Conservation (phyloP, 495 filamentous ascomycete genomes). For the Bombardia bombarda region DNA sequence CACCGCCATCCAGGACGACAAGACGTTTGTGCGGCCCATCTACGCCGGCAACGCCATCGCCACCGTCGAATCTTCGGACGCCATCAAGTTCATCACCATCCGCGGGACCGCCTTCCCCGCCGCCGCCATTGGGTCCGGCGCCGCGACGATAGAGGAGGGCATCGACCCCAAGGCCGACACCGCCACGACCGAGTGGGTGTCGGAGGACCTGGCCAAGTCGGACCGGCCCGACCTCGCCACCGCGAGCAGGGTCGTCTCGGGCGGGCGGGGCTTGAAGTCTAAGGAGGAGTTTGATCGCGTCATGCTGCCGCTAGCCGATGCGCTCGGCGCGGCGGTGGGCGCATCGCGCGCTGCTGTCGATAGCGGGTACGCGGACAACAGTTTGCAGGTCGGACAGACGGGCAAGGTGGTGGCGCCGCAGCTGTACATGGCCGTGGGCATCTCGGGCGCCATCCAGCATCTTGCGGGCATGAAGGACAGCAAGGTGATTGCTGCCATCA, state of each 20-base stretch:
- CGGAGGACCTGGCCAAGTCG: constrained; percentile 84
- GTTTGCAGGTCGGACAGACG: constrained; percentile 94
- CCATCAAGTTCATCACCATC: constrained; percentile 83
- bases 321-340: constrained; percentile 86
- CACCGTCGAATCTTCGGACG: constrained; percentile 86
- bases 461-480: constrained; percentile 99
- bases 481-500: constrained; percentile 98
- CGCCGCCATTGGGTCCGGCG: constrained; percentile 43
- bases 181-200: constrained; percentile 81
- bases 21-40: constrained; percentile 94
- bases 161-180: constrained; percentile 64
- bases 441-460: constrained; percentile 96
- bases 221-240: constrained; percentile 94
- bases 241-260: constrained; percentile 82
- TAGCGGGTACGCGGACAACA: constrained; percentile 98
- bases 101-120: constrained; percentile 82
- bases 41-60: constrained; percentile 97
- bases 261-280: constrained; percentile 89
- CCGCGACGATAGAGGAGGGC: constrained; percentile 54
- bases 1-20: constrained; percentile 75
- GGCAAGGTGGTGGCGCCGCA: constrained; percentile 97
- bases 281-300: constrained; percentile 93
- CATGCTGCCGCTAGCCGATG: constrained; percentile 85
- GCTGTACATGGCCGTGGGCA: constrained; percentile 90
- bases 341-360: constrained; percentile 93